Evolutionary conservation across 140 eudicot genomes (phyloP).

Genomic region (Anethum foeniculum): DNA sequence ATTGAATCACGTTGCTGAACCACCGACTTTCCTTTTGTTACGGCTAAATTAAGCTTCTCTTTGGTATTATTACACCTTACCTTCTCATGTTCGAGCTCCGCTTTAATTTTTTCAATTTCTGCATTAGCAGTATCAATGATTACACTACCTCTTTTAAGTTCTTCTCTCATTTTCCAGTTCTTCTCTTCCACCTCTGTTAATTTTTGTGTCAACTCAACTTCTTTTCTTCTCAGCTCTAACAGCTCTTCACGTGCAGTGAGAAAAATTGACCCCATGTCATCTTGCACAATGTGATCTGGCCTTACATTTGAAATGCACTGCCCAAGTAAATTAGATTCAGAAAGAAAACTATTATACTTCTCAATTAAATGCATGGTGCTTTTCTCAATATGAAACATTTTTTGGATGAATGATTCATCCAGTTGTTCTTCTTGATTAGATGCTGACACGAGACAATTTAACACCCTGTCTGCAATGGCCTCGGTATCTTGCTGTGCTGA

Average conservation of each 20-base stretch:
- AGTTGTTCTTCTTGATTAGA: constrained; percentile 34
- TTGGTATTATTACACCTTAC: constrained; percentile 58
- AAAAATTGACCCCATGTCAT: constrained; percentile 42
- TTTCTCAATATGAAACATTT: constrained; percentile 51
- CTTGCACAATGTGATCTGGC: constrained; percentile 36
- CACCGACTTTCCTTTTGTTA: constrained; percentile 89
- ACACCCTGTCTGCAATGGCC: constrained; percentile 40
- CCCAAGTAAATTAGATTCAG: constrained; percentile 49
- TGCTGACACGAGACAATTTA: constrained; percentile 35
- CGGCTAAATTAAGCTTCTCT: constrained; percentile 93
- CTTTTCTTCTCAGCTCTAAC: constrained; percentile 50
- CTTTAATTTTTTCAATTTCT: constrained; percentile 48
- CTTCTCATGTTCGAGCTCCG: constrained; percentile 85
- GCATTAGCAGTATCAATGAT: constrained; percentile 40
- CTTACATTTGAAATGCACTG: constrained; percentile 45
- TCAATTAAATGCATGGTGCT: constrained; percentile 38
- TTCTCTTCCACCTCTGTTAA: constrained; percentile 47
- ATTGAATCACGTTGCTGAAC: constrained; percentile 89
- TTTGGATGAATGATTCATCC: constrained; percentile 51
- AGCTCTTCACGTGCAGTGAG: constrained; percentile 42
- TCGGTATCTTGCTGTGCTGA: constrained; percentile 40
- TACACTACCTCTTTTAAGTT: constrained; percentile 47
- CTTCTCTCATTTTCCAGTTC: constrained; percentile 45
- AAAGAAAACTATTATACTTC: constrained; percentile 51
- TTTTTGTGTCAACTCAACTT: constrained; percentile 39